Percentiles rank a stretch among this genome's conserved stretches.
Conservation (phyloP, 805 yeast genomes). For the Brettanomyces anomalus region DNA sequence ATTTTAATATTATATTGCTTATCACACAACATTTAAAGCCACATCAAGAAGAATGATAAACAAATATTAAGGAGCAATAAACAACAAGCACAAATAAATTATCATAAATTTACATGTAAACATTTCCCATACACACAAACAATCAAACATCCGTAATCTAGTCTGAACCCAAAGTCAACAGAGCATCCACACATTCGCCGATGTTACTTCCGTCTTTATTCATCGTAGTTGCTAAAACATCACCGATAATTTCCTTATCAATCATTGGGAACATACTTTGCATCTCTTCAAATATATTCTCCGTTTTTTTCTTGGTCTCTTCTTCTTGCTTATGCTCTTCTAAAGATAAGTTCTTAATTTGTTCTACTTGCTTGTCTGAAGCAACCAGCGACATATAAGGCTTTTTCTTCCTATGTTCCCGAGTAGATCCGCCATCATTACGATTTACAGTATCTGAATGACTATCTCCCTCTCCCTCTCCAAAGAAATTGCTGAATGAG, state of each 20-base stretch:
- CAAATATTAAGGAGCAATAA: no score
- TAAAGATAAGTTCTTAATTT: constrained; percentile 22
- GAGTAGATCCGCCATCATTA: no score
- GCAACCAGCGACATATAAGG: not conserved
- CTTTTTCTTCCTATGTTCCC: not conserved
- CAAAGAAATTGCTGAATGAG: constrained; percentile 16
- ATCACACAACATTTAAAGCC: no score
- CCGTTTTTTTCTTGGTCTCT: constrained; percentile 33
- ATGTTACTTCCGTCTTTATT: constrained; percentile 35
- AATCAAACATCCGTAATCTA: no score
- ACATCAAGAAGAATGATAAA: no score
- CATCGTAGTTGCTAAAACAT: constrained; percentile 54
- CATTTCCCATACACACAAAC: no score
- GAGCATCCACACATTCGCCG: constrained; percentile 67
- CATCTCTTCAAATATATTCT: constrained; percentile 40
- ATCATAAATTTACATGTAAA: no score
- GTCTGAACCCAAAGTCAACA: constrained; percentile 23
- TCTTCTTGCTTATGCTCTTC: constrained; percentile 24
- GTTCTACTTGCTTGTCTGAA: constrained; percentile 14
- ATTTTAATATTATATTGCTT: no score
- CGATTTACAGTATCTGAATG: not conserved
- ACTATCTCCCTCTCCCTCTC: constrained; percentile 5
- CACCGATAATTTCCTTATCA: constrained; percentile 60
- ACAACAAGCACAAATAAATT: no score
- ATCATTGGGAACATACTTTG: constrained; percentile 67